phyloP scores from a whole-genome alignment of 129 eudicot species.

The Flaveria bidentis region DNA sequence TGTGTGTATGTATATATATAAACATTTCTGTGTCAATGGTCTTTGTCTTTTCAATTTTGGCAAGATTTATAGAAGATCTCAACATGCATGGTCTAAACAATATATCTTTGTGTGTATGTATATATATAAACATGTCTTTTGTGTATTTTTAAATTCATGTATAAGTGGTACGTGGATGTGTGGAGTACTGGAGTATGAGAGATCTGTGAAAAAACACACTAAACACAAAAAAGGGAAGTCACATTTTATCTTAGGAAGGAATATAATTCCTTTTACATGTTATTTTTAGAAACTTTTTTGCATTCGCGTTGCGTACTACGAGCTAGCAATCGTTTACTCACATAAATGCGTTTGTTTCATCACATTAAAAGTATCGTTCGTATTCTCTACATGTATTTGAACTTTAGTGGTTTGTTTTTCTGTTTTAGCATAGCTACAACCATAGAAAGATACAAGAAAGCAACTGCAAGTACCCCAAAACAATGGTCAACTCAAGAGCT shows the following conservation, averaged over 20 bases:
- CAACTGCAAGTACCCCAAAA: slow-evolving; percentile 54
- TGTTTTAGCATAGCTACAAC: slow-evolving; percentile 59
- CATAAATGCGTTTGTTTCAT: too few species aligned
- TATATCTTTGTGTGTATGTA: background rate
- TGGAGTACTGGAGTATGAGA: background rate
- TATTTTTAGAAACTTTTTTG: background rate
- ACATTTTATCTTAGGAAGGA: background rate
- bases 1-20: too few species aligned
- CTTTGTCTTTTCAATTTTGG: slow-evolving; percentile 22
- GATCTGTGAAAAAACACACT: background rate
- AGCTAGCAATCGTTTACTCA: too few species aligned
- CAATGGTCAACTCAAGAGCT: slow-evolving; percentile 66
- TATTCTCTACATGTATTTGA: background rate
- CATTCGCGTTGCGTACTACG: too few species aligned
- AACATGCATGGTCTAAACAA: background rate
- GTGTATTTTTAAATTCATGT: too few species aligned
- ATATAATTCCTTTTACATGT: background rate
- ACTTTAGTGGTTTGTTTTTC: background rate
- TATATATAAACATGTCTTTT: background rate
- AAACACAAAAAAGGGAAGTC: background rate
- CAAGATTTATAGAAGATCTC: slow-evolving; percentile 18
- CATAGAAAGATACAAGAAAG: slow-evolving; percentile 76
- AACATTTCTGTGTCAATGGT: slow-evolving; percentile 27
- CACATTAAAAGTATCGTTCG: too few species aligned
- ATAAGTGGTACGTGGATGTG: too few species aligned